Base-by-base conservation (phyloP, 106 monocot genomes). In the Iris macrosiphon region DNA sequence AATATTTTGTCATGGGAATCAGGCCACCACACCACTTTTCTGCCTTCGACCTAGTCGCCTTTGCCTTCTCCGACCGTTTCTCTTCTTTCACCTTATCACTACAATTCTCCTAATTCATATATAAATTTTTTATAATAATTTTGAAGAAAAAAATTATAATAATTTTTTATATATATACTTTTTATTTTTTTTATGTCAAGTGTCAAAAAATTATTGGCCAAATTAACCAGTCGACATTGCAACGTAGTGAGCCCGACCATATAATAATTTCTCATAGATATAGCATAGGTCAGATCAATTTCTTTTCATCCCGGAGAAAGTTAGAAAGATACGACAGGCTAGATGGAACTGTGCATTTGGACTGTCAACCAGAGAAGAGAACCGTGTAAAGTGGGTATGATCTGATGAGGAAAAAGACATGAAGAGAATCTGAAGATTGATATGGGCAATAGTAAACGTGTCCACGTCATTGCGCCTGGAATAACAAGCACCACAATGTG, bases 361-460 rank as follows among this genome's bases (percentile, higher is more conserved):
- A 42, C 6, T 28, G 25, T 18, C 30, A 44, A 60, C 16, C 45
- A 60, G 25, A 42, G 14, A 60, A 60, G 43, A 60, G 60, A 31
- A 44, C 60, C 40, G 31, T 42, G 45, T 45, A 45, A 60, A 45
- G 44, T 44, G 45, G 45, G 16, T 47, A 8, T 60, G 16, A 45
- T 45, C 60, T 44, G n/a, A 60, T n/a, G 28, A 49, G 27, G 45
- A 49, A 58, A 67, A 47, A 29, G 39, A 63, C 38, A 38, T 35
- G 33, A 34, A 37, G 25, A 18, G 52, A 65, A 55, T 65, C 65
- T 55, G 29, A 55, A 65, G 52, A 43, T 65, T 27, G 65, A 43
- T 44, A 55, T 65, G 40, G 21, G 65, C 14, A 15, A 52, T 31
- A 52, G 30, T 33, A 41, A 26, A 31, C 45, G 49, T 31, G 23